Evolutionary conservation across 2,329 filamentous ascomycete species (phyloP).

Genomic region (Aspergillus carbonarius): DNA sequence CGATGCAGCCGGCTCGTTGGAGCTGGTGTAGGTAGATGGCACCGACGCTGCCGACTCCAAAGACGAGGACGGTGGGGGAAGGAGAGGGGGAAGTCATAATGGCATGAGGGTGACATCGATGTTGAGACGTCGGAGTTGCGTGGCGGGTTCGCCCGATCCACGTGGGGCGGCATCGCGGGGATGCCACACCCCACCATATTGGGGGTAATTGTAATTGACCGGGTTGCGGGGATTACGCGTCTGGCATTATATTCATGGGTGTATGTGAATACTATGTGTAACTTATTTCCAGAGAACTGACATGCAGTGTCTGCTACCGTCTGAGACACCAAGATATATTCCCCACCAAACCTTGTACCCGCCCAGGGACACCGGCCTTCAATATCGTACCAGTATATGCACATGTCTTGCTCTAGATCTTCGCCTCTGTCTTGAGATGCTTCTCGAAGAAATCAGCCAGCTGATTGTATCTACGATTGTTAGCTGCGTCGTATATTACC

Average conservation of each 20-base stretch:
- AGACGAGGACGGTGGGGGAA: slow-evolving; percentile 24
- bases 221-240: too few relatives aligned
- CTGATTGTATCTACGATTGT: slow-evolving; percentile 15
- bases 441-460: slow-evolving; percentile 28
- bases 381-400: too few relatives aligned
- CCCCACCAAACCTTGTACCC: not conserved
- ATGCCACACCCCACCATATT: too few relatives aligned
- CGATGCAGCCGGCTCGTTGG: slow-evolving; percentile 24
- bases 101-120: not conserved
- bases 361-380: not conserved
- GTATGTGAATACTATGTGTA: too few relatives aligned
- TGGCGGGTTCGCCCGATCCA: not conserved
- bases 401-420: not conserved
- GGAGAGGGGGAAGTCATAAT: not conserved
- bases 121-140: not conserved
- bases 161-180: not conserved
- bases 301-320: too few relatives aligned
- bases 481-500: not conserved
- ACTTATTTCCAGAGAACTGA: too few relatives aligned
- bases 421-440: slow-evolving; percentile 10
- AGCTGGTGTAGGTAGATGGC: slow-evolving; percentile 31
- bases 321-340: too few relatives aligned
- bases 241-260: too few relatives aligned
- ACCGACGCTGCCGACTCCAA: slow-evolving; percentile 35
- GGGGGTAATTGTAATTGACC: too few relatives aligned